phyloP scores from a whole-genome alignment of 2,329 filamentous ascomycete genomes.

The Pezicula neosporulosa region DNA sequence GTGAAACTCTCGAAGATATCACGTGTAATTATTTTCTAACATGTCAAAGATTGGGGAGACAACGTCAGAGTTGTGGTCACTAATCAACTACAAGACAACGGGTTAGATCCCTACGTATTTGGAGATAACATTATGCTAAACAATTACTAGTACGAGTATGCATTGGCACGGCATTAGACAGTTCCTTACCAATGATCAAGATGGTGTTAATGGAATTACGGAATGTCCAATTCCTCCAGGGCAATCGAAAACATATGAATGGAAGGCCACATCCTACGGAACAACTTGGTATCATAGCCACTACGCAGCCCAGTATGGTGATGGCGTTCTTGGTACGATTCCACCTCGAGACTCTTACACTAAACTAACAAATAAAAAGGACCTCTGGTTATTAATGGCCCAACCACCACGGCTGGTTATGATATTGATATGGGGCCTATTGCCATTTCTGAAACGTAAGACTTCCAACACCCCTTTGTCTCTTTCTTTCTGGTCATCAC shows the following conservation, averaged over 20 bases:
- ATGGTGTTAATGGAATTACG: slow-evolving; percentile 40
- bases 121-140: not conserved
- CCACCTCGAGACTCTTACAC: no score
- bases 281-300: slow-evolving; percentile 57
- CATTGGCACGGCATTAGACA: slow-evolving; percentile 45
- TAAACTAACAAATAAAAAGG: slow-evolving; percentile 28
- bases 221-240: slow-evolving; percentile 61
- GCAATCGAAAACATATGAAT: slow-evolving; percentile 2
- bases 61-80: not conserved
- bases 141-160: slow-evolving; percentile 25
- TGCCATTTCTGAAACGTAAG: not conserved
- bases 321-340: slow-evolving; percentile 42
- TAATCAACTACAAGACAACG: not conserved
- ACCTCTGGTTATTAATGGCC: slow-evolving; percentile 55
- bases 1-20: not conserved
- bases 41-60: not conserved
- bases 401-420: slow-evolving; percentile 49
- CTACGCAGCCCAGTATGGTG: slow-evolving; percentile 39
- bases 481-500: no score
- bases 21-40: not conserved
- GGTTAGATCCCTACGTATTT: not conserved
- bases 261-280: slow-evolving; percentile 31
- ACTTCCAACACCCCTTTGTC: not conserved
- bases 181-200: slow-evolving; percentile 32
- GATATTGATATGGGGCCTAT: slow-evolving; percentile 57